phyloP scores from a whole-genome alignment of 768 basidiomycete genomes.

The Boletus rubroflammeus region DNA sequence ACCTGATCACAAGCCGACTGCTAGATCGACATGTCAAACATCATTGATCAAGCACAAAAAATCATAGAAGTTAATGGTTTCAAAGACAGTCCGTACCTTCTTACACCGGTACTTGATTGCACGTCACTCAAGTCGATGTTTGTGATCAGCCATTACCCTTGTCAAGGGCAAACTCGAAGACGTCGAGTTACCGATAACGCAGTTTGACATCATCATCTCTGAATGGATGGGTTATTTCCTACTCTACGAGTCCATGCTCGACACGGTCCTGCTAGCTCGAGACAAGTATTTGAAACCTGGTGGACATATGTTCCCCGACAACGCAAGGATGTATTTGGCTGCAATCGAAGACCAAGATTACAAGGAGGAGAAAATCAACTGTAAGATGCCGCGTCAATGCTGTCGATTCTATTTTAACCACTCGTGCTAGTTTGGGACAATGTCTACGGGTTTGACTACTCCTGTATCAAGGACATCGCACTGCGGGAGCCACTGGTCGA shows the following conservation, averaged over 20 bases:
- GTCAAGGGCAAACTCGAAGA: slow-evolving; percentile 99
- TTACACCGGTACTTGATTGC: background rate
- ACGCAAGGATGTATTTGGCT: slow-evolving; percentile 85
- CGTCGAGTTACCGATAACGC: slow-evolving; percentile 75
- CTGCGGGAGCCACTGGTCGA: slow-evolving; percentile 95
- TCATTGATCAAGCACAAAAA: slow-evolving; percentile 97
- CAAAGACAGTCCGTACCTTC: slow-evolving; percentile 73
- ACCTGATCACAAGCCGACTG: slow-evolving; percentile 14
- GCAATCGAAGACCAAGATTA: slow-evolving; percentile 99
- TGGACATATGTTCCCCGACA: slow-evolving; percentile 95
- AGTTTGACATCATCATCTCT: slow-evolving; percentile 98
- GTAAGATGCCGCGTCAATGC: slow-evolving; percentile 37
- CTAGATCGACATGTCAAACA: slow-evolving; percentile 99
- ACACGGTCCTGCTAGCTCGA: slow-evolving; percentile 93
- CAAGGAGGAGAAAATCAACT: slow-evolving; percentile 99
- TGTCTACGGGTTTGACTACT: slow-evolving; percentile 99
- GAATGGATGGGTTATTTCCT: slow-evolving; percentile 99
- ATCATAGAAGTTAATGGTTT: slow-evolving; percentile 97
- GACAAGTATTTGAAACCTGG: slow-evolving; percentile 93
- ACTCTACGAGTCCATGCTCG: slow-evolving; percentile 98
- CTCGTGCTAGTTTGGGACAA: slow-evolving; percentile 87
- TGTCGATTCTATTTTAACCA: slow-evolving; percentile 2
- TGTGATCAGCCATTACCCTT: slow-evolving; percentile 75
- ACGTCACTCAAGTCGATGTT: slow-evolving; percentile 3
- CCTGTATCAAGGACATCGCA: slow-evolving; percentile 98